These are phyloP conservation scores for Tulasnella sp. DNA, from an alignment of 768 basidiomycete species.

Conservation along the genomic window DNA sequence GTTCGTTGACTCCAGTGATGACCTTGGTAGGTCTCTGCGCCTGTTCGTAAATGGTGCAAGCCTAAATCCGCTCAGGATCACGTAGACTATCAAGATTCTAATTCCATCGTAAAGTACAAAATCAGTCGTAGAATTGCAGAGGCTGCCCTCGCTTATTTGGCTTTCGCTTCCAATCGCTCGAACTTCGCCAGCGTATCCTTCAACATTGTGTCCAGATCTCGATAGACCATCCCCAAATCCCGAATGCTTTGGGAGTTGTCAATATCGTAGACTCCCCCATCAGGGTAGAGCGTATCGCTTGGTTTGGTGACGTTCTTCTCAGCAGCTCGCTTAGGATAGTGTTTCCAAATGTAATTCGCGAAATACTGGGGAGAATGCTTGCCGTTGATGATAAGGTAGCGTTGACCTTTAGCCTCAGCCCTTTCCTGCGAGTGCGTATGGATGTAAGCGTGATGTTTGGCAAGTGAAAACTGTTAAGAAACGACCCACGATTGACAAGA, in stretches of 20 bases:
- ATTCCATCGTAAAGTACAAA: no score
- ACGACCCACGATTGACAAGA: slow-evolving; percentile 17
- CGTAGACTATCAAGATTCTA: no score
- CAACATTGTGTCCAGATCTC: neutral
- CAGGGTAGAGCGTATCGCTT: neutral
- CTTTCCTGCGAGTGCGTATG: neutral
- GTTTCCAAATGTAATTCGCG: slow-evolving; percentile 1
- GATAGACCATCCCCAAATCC: neutral
- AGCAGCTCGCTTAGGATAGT: slow-evolving; percentile 7
- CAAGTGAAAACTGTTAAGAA: neutral
- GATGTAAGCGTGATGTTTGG: neutral
- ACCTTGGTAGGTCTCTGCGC: no score
- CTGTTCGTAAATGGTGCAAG: no score
- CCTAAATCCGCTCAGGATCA: no score
- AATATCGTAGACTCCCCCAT: neutral
- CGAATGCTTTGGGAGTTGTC: slow-evolving; percentile 8
- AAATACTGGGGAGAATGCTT: slow-evolving; percentile 7
- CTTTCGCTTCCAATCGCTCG: neutral
- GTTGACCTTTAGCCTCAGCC: slow-evolving; percentile 6
- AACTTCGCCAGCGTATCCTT: neutral
- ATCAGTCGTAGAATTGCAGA: no score
- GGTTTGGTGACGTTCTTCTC: neutral
- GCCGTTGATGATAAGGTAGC: slow-evolving; percentile 12
- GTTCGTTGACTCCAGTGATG: no score
- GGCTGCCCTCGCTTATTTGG: neutral